A percentile compares a stretch with the other conserved stretches of the same genome.
Conservation (phyloP, 129 eudicot genomes). For the Artemisia argyi region DNA sequence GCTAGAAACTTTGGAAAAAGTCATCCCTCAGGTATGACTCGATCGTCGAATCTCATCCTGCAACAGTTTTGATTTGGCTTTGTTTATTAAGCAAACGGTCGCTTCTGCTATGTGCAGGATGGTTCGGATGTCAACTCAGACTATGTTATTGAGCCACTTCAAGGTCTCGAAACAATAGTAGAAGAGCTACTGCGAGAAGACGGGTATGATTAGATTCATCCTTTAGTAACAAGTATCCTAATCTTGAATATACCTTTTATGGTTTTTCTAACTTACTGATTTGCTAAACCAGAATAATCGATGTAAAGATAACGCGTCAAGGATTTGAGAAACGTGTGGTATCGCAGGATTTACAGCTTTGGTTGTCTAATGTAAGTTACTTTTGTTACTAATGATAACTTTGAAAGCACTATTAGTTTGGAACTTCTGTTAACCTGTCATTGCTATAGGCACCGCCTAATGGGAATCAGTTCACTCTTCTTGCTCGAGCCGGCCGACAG, state of each 20-base stretch:
- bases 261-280: conserved; percentile 18
- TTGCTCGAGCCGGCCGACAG: conserved; percentile 99
- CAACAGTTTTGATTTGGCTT: neutral
- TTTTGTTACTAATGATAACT: neutral
- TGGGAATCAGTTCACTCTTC: conserved; percentile 72
- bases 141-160: conserved; percentile 78
- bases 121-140: conserved; percentile 36
- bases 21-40: conserved; percentile 72
- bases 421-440: too few species aligned
- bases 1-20: conserved; percentile 87
- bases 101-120: conserved; percentile 46
- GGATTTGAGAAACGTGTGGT: conserved; percentile 98
- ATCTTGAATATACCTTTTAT: neutral
- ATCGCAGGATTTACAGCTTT: conserved; percentile 94
- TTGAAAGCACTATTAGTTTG: neutral
- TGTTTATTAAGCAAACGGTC: neutral
- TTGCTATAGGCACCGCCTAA: conserved; percentile 64
- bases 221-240: neutral
- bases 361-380: conserved; percentile 92
- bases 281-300: conserved; percentile 51
- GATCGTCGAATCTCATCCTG: neutral
- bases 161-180: conserved; percentile 76
- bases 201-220: conserved; percentile 54
- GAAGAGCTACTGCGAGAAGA: conserved; percentile 79
- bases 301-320: conserved; percentile 74